phyloP scores from a whole-genome alignment of 1,284 basidiomycete genomes.

The Golubevia sp. region DNA sequence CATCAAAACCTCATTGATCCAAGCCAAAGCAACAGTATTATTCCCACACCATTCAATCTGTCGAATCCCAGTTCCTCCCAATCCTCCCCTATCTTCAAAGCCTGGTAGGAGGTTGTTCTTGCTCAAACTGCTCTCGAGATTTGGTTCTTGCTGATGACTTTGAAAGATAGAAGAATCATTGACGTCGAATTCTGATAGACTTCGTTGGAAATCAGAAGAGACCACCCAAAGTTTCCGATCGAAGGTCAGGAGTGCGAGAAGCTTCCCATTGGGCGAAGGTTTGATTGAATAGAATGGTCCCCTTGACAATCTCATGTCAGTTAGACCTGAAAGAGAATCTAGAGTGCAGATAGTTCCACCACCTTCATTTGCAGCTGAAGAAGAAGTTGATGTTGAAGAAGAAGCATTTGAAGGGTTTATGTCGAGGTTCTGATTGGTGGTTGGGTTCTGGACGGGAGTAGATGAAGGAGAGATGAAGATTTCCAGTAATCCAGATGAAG shows the following conservation, averaged over 20 bases:
- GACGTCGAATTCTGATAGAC: slow-evolving; percentile 77
- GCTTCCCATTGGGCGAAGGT: slow-evolving; percentile 47
- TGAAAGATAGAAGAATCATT: slow-evolving; percentile 8
- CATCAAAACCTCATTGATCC: slow-evolving; percentile 78
- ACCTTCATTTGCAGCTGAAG: neutral
- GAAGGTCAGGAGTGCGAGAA: slow-evolving; percentile 43
- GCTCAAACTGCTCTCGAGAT: slow-evolving; percentile 19
- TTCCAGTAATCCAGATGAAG: no score
- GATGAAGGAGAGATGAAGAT: slow-evolving; percentile 1
- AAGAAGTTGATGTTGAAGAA: no score
- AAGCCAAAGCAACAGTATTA: slow-evolving; percentile 87
- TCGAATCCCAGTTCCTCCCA: slow-evolving; percentile 37
- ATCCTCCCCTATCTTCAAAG: slow-evolving; percentile 17
- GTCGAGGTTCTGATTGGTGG: neutral
- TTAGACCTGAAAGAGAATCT: slow-evolving; percentile 19
- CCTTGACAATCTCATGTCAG: slow-evolving; percentile 36
- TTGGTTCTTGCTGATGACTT: slow-evolving; percentile 23
- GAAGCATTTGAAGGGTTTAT: no score
- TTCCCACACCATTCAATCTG: slow-evolving; percentile 67
- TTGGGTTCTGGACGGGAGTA: slow-evolving; percentile 8
- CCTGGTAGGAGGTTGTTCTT: no score
- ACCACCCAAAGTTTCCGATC: slow-evolving; percentile 77
- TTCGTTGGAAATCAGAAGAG: slow-evolving; percentile 86
- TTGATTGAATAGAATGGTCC: slow-evolving; percentile 40
- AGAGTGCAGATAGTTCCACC: slow-evolving; percentile 24